These are phyloP conservation scores for Penicillium sp. DNA, from an alignment of 2,329 filamentous ascomycete genomes.

Conservation along the genomic window DNA sequence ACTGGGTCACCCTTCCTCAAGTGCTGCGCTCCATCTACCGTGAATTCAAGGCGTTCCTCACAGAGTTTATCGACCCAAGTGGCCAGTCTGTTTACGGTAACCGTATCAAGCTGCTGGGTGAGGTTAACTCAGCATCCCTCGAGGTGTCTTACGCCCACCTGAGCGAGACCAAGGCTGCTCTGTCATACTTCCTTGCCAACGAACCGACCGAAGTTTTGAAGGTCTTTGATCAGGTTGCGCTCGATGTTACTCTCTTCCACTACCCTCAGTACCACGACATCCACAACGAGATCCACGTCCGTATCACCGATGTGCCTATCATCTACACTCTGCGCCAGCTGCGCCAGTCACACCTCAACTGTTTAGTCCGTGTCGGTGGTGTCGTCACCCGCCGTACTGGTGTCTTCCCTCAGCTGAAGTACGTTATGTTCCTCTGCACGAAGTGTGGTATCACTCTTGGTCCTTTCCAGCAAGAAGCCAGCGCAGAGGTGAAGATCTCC, in stretches of 20 bases:
- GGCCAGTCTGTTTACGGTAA: slow-evolving; percentile 93
- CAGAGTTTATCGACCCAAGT: slow-evolving; percentile 88
- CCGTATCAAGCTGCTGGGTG: slow-evolving; percentile 91
- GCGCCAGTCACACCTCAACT: slow-evolving; percentile 94
- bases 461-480: slow-evolving; percentile 96
- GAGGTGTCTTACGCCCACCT: slow-evolving; percentile 96
- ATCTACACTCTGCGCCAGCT: slow-evolving; percentile 94
- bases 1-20: slow-evolving; percentile 89
- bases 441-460: slow-evolving; percentile 92
- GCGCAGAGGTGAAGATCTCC: slow-evolving; percentile 91
- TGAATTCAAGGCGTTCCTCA: slow-evolving; percentile 97
- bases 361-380: slow-evolving; percentile 87
- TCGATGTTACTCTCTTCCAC: slow-evolving; percentile 93
- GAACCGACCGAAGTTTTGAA: slow-evolving; percentile 93
- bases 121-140: slow-evolving; percentile 92
- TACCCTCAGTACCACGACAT: slow-evolving; percentile 98
- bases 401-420: slow-evolving; percentile 96
- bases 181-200: slow-evolving; percentile 95
- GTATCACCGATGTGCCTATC: slow-evolving; percentile 90
- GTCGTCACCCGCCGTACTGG: slow-evolving; percentile 93
- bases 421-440: slow-evolving; percentile 95
- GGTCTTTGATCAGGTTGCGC: slow-evolving; percentile 93
- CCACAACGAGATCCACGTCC: slow-evolving; percentile 95
- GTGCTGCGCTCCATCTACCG: slow-evolving; percentile 92
- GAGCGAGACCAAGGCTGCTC: slow-evolving; percentile 83